A percentile compares a stretch with the other conserved stretches of the same genome.
Conservation (phyloP, 2,329 filamentous ascomycete species). For the Chalara sp. region DNA sequence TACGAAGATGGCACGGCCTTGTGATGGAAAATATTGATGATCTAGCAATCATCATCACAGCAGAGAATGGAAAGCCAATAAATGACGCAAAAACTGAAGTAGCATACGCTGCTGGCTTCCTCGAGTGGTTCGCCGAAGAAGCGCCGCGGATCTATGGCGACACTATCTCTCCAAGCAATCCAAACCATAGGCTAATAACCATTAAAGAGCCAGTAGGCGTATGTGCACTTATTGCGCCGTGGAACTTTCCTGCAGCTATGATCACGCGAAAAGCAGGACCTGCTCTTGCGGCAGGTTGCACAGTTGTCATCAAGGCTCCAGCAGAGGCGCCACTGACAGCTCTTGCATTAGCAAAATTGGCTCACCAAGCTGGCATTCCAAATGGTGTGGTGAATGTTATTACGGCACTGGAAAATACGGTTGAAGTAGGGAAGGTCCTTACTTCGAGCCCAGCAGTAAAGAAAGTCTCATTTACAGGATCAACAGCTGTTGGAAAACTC, state of each 20-base stretch:
- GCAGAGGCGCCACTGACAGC: conserved; percentile 68
- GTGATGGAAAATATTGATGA: neutral
- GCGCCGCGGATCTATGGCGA: conserved; percentile 28
- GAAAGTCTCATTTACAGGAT: conserved; percentile 53
- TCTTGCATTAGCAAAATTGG: conserved; percentile 61
- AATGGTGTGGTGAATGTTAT: conserved; percentile 60
- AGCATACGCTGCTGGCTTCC: conserved; percentile 50
- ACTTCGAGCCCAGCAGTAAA: neutral
- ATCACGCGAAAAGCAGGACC: conserved; percentile 31
- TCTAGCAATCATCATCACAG: conserved; percentile 47
- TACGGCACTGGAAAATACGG: neutral
- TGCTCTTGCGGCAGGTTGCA: conserved; percentile 67
- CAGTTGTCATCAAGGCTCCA: conserved; percentile 65
- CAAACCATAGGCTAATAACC: neutral
- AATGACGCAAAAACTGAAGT: conserved; percentile 52
- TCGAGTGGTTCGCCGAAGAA: conserved; percentile 57
- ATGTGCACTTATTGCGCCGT: neutral
- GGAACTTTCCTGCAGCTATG: conserved; percentile 48
- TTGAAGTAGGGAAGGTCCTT: neutral
- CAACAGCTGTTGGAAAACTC: conserved; percentile 31
- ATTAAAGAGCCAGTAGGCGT: conserved; percentile 2
- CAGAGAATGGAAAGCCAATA: conserved; percentile 63
- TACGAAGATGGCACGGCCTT: neutral
- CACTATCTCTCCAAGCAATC: neutral
- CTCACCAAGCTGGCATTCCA: conserved; percentile 65